Evolutionary conservation across 1,284 basidiomycete species (phyloP), one percentile per base, ranked within the genome.

Genomic region (Cutaneotrichosporon sp.): DNA sequence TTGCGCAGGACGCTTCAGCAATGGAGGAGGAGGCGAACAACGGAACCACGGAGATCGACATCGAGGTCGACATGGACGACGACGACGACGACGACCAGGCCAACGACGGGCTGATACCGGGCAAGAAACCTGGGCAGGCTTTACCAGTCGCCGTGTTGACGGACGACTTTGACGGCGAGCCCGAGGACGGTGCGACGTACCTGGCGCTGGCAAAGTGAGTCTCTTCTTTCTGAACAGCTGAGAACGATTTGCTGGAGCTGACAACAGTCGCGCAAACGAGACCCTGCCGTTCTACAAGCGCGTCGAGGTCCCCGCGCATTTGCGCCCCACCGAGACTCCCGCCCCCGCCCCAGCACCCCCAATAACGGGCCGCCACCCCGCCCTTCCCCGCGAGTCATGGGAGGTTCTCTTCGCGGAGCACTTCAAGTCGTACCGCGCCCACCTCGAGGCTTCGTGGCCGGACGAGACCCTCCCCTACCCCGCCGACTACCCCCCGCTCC

Each of bases 161-260:
- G 10, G 69, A 61, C 18, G 70, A 72, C 58, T 75, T 74, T 59
- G 63, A 66, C 56, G 74, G 73, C 22, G 64, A 67, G 46, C 67
- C 70, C 1, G 22, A 59, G 13, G 70, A 75, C 50, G 75, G 75
- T 34, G 69, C 72, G 24, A 69, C 72, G 38, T 77, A 71, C 50
- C 64, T 77, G 2, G 74, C 75, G 2, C 62, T 77, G 52, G 71
- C 69, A 13, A 66, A 60, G 75, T 77, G 47, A 59, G 73, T 67
- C 4, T 9, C n/a, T n/a, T n/a, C n/a, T n/a, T n/a, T n/a, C n/a
- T n/a, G n/a, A n/a, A n/a, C n/a, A n/a, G n/a, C n/a, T n/a, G n/a
- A n/a, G n/a, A n/a, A n/a, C n/a, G n/a, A n/a, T n/a, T n/a, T n/a
- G n/a, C n/a, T n/a, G n/a, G n/a, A 31, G 14, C 51, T 51, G 27